Base-by-base conservation (phyloP, 345 rosid genomes). In the Euphorbia lathyris region DNA sequence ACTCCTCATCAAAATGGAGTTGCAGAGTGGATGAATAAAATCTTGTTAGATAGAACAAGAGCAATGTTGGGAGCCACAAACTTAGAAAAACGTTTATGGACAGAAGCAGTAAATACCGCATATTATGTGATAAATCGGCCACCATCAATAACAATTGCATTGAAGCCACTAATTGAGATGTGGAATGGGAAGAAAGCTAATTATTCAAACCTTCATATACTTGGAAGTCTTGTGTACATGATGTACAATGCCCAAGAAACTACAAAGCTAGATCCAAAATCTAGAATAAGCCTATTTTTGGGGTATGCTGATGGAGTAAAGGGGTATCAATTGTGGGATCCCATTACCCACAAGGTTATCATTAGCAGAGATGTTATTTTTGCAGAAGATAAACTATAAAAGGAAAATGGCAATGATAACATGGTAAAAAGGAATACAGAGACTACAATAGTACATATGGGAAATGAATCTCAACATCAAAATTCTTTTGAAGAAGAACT, bases 241-340 rank as follows among this genome's bases (percentile, higher is more conserved):
- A 20, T n/a, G 23, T 60, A 29, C 3, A 32, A 32, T 30, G 20
- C 64, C 42, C 43, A 60, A 60, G 40, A 60, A 34, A 60, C 42
- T 0, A 58, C 34, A 58, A 58, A 58, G n/a, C n/a, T 58, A 27
- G 63, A 58, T 58, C 38, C n/a, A 27, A 58, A 58, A 58, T 58
- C 40, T 5, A 22, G 11, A 55, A 55, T 20, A 55, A 20, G 27
- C 8, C 0, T 55, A 2, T 55, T 55, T 12, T 55, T 55, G 26
- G 27, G 58, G 0, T 55, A 55, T 55, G 58, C 13, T 55, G 1
- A 55, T 55, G 11, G 27, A 20, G 29, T 55, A 23, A 55, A 55
- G 12, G 0, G 26, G 25, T 55, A 55, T 55, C 27, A 7, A 17
- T 2, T 58, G 6, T 27, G 38, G 63, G 63, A 22, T 56, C 9